Evolutionary conservation across 2,329 filamentous ascomycete species (phyloP), one percentile per base, ranked within the genome.

Genomic region (Cercospora sesami): DNA sequence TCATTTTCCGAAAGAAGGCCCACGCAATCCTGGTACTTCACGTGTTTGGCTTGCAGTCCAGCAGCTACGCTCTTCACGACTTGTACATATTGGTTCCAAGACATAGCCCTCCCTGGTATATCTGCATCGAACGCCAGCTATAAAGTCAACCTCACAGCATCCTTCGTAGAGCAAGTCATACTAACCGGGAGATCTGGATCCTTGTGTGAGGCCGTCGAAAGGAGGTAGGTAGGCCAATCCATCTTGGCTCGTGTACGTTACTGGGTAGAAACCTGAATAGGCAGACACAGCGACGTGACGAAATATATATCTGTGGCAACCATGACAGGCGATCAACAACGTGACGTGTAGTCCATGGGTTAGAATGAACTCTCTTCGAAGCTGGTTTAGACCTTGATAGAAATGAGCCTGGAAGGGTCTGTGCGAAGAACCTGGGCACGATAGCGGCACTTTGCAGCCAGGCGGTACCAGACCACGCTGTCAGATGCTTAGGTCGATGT

Each of bases 1-100:
- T 71, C 67, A 42, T 68, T 66, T 4, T 55, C 59, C 28, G 60
- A 66, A 33, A 69, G 39, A 4, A 71, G 33, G 10, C 51, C 64
- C n/a, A 69, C 65, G 23, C 67, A 66, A 14, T 71, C 69, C 7
- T 57, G 53, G 8, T 61, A 21, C 10, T 42, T 7, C 9, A 71
- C 18, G 4, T 65, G 62, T 9, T 45, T 21, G 4, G 30, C 18
- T 33, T 48, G 51, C 6, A 71, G 55, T 23, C 67, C 69, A 21
- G 61, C 33, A 5, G 64, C 67, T 16, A 71, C 28, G 14, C 64
- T 59, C 33, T 67, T 66, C n/a, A 71, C 59, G 6, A 53, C 31
- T 2, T 51, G 31, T 5, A 51, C 30, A 26, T 69, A 71, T 39
- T 71, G 61, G 4, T 16, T 30, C 61, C 61, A 63, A 23, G 48